A percentile compares a stretch with the other conserved stretches of the same genome.
Conservation (phyloP, 352 stramenopile genomes). For the Saprolegnia diclina region DNA sequence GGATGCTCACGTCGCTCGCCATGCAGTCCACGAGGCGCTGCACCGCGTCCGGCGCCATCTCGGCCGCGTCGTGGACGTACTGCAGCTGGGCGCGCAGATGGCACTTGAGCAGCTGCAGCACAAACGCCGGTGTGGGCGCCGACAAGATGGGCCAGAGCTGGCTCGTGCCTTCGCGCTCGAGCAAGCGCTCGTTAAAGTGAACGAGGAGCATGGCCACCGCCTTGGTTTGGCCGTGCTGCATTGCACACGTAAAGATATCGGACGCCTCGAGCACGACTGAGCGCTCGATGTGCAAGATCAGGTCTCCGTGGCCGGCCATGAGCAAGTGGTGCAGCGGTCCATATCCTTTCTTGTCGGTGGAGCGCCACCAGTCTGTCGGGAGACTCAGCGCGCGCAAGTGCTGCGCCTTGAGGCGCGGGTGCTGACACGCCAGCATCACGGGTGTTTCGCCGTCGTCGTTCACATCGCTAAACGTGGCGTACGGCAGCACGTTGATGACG, state of each 20-base stretch:
- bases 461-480: neutral
- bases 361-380: neutral
- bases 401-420: neutral
- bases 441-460: constrained; percentile 6
- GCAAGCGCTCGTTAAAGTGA: neutral
- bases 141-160: constrained; percentile 13
- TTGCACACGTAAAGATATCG: neutral
- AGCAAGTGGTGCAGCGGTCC: constrained; percentile 10
- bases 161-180: neutral
- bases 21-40: constrained; percentile 8
- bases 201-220: neutral
- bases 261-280: neutral
- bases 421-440: neutral
- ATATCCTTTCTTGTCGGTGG: neutral
- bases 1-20: neutral
- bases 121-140: neutral
- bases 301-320: neutral
- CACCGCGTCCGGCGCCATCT: neutral
- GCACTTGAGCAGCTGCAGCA: neutral
- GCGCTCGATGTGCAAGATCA: neutral
- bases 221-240: neutral
- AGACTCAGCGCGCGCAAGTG: neutral
- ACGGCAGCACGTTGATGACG: neutral
- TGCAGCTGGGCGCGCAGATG: constrained; percentile 6
- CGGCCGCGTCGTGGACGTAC: constrained; percentile 7